Evolutionary conservation across 768 basidiomycete genomes (phyloP), one percentile per base, ranked within the genome.

Genomic region (Boletus rubroflammeus): DNA sequence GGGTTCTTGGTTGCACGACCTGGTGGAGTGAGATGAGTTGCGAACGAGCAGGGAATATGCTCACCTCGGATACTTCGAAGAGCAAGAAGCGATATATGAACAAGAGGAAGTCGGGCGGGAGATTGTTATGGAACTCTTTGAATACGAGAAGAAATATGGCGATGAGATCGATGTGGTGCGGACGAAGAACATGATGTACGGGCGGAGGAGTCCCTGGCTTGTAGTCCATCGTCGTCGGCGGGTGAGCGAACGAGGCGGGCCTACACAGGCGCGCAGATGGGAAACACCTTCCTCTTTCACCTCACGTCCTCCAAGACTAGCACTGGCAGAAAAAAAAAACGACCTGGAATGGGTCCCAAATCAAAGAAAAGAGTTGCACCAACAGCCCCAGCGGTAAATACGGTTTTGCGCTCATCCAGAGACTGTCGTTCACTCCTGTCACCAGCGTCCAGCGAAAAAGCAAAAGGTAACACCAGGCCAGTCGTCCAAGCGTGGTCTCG

Each of bases 161-260:
- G 31, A 92, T 74, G 15, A 92, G 73, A 46, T 79, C 79, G 47
- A 93, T 74, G 65, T 93, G 91, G 62, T 93, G 90, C 1, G 90
- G 88, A 51, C 83, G 78, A 28, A 93, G 76, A 52, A 83, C 76
- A 69, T 89, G 85, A 48, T 83, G 80, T 7, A 80, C 78, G 1
- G 85, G 83, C 8, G 85, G 82, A 50, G 81, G 82, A 21, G 76
- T 74, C 32, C 81, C 79, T 5, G 60, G 63, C 49, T 45, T 56
- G 56, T 66, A 54, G n/a, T 70, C 64, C 69, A 70, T 70, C 26
- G 32, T 47, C 31, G 46, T 47, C 50, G n/a, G 11, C 2, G 0
- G 13, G 14, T 29, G 19, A 34, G 21, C 28, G 10, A 47, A 40
- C 3, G n/a, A 31, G 44, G 26, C 2, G 14, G 5, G 11, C 25